Base-by-base conservation (phyloP, 2,329 filamentous ascomycete species). In the Penicillium sp. region DNA sequence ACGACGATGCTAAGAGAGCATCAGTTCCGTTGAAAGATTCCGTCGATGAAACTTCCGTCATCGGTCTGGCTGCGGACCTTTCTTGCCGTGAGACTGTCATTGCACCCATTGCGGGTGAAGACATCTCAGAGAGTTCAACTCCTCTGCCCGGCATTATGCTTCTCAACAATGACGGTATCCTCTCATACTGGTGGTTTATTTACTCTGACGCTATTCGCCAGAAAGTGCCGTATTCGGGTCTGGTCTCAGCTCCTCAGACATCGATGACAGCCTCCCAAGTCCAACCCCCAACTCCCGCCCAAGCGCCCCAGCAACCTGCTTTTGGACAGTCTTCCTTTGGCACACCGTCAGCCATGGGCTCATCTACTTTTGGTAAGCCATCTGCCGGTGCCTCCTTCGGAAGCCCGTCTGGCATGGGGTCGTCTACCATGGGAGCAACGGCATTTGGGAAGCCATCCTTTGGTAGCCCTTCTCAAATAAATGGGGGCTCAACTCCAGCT, bases 161-260 rank as follows among this genome's bases (percentile, higher is more conserved):
- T 29, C 79, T 99, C 16, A 98, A 96, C 58, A 88, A 96, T 63
- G 91, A 97, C 68, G 95, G 95, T 62, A 78, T 96, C 10, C 79
- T 99, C 16, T 86, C 86, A 46, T 84, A 87, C 13, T 99, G 93
- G 92, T 97, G 93, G 91, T 77, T 98, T 44, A 84, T 98, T 21
- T 97, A 97, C 75, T 86, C 89, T 35, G 91, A 96, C 43, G 92
- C 93, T 2, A 87, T 99, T 59, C 85, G 88, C 57, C 80, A 88
- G 65, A 87, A 87, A 3, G 86, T 85, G 7, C 84, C 85, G 0
- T 98, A 92, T 72, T 84, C 88, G 41, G 90, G 89, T 5, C 79
- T 97, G 61, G 77, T 80, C 56, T 73, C 48, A 51, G 60, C 53
- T 57, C 50, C 60, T 33, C 60, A 63, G 48, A 33, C 57, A 46